Evolutionary conservation across 257 asterid species (phyloP), one percentile per base, ranked within the genome.

Genomic region (Forsythia suspensa): DNA sequence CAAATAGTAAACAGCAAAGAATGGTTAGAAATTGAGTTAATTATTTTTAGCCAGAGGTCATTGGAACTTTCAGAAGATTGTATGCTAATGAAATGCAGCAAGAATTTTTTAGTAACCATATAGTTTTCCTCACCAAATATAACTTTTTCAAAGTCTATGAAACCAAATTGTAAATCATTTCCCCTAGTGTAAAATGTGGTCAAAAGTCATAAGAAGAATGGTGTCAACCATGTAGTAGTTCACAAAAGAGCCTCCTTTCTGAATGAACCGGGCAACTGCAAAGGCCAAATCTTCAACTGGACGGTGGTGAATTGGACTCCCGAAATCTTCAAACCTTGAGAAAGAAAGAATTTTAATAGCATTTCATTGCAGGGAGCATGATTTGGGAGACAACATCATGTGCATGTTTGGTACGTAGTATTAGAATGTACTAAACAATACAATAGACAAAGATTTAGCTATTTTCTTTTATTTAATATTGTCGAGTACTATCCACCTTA

Each of bases 221-320:
- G 41, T 67, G 40, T 80, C 48, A 66, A 94, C 98, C 99, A 95
- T 95, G 85, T 95, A 95, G 81, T 95, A 95, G 61, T 95, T 95
- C 61, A 95, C 88, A 65, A 92, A 95, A 83, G 99, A 93, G 77
- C 99, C 99, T 81, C 99, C 99, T 86, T 93, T 93, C 83, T 93
- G 95, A 88, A 93, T 81, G 79, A 95, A 95, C 84, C 98, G 86
- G 21, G 96, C 97, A 77, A 95, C 92, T 55, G 97, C 95, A 79
- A 95, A 95, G 68, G 98, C 97, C 88, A 95, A 72, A 87, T 95
- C 99, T 86, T 95, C 97, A 38, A 91, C 99, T 1, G 99, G 99
- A n/a, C 99, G 91, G 55, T 87, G 97, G 70, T 95, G 98, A 84
- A 87, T 83, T 4, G 97, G 92, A 81, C 92, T 85, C 11, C 99